Evolutionary conservation across 306 rosid species (phyloP), one percentile per base, ranked within the genome.

Genomic region (Pyrus communis): DNA sequence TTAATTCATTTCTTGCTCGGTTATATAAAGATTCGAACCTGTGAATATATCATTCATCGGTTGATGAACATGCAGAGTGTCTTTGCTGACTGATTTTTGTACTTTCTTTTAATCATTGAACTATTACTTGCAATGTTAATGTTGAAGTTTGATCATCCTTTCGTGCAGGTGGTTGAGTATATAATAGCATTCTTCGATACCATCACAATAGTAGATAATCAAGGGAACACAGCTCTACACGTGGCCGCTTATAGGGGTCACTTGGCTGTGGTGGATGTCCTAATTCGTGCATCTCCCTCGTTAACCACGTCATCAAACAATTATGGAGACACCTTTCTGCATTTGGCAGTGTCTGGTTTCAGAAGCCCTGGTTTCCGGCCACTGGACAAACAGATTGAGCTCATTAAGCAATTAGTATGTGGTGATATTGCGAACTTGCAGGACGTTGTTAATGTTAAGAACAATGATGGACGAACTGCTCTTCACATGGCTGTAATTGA

Each of bases 291-390:
- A 54, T 88, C 89, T 52, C 90, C 96, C 9, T 88, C 84, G 0
- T 70, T 86, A 31, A 62, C 88, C 70, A 61, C 86, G 70, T 70
- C 79, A 63, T 71, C 82, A 75, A 94, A 94, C 83, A 77, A 86
- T 76, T 67, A 84, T 74, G 98, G 97, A 46, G 97, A 92, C 75
- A 92, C 98, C 67, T 84, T 92, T 81, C 95, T 90, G 79, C 98
- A 92, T 79, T 82, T 85, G 88, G 96, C 96, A 11, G 95, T 89
- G 69, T 85, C 96, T 80, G 98, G 98, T 80, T 94, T 94, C 86
- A 82, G 81, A 66, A 86, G 93, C 76, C 93, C 95, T 7, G 97
- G 98, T 58, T 94, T 94, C 60, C 81, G 87, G 30, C 86, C 93
- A 83, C 73, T 94, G 43, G 96, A 94, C 84, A 82, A 80, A 83